Evolutionary conservation across 176 grass and related monocot genomes (phyloP).

Genomic region (Musa beccarii): DNA sequence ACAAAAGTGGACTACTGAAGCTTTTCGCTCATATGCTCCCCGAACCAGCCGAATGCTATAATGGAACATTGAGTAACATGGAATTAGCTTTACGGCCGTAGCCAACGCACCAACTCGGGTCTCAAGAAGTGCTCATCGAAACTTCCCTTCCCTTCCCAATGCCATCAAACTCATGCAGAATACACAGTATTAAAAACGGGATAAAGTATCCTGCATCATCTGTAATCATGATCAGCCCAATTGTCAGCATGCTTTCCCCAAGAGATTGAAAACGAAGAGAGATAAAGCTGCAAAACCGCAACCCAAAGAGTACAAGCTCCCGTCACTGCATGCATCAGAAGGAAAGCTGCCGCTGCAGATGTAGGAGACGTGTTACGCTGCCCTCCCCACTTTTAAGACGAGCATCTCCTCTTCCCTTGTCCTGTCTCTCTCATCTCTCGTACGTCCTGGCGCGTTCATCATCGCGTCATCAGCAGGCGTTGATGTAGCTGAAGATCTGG

Average conservation of each 20-base stretch:
- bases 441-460: background rate
- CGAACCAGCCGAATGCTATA: too few species aligned
- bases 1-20: too few species aligned
- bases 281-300: slow-evolving; percentile 2
- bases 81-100: too few species aligned
- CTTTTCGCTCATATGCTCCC: too few species aligned
- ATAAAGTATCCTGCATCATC: too few species aligned
- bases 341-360: background rate
- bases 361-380: background rate
- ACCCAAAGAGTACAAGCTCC: background rate
- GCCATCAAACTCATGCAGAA: too few species aligned
- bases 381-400: too few species aligned
- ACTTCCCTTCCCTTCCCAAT: too few species aligned
- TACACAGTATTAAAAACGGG: too few species aligned
- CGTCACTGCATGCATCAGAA: background rate
- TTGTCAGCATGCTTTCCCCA: background rate
- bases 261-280: background rate
- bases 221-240: background rate
- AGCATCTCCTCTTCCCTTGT: background rate
- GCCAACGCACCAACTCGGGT: too few species aligned
- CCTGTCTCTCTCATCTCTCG: background rate
- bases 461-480: slow-evolving; percentile 34
- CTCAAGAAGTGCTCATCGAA: too few species aligned
- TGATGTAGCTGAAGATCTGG: slow-evolving; percentile 82
- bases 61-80: too few species aligned